A percentile compares a stretch with the other conserved stretches of the same genome.
phyloP scores from a whole-genome alignment of 306 rosid species.

The Fragaria vesca region DNA sequence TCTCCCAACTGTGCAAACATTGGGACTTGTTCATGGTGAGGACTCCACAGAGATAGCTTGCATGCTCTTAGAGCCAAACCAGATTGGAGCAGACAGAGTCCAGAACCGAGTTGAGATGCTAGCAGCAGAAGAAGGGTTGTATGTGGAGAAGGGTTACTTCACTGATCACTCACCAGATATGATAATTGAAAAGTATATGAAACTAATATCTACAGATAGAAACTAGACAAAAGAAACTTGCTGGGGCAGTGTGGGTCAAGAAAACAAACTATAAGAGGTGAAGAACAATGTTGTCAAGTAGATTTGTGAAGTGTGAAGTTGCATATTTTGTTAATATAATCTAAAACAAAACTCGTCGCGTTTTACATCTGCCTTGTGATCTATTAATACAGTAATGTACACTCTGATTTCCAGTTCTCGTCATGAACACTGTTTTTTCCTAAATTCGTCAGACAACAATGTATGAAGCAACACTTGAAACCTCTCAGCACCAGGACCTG shows the following conservation, averaged over 20 bases:
- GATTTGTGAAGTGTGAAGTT: conserved; percentile 17
- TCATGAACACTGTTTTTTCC: conserved; percentile 69
- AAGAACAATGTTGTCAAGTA: conserved; percentile 32
- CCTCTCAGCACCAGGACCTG: conserved; percentile 83
- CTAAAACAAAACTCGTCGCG: conserved; percentile 36
- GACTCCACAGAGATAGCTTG: conserved; percentile 71
- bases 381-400: conserved; percentile 55
- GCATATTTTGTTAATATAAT: conserved; percentile 24
- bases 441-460: conserved; percentile 60
- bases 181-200: conserved; percentile 50
- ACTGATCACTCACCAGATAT: conserved; percentile 76
- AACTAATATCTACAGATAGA: conserved; percentile 39
- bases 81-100: conserved; percentile 67
- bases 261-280: conserved; percentile 7
- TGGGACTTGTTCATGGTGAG: conserved; percentile 59
- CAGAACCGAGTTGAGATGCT: conserved; percentile 66
- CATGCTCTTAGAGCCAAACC: conserved; percentile 77
- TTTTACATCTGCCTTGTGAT: conserved; percentile 39
- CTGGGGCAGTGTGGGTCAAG: background rate
- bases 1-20: conserved; percentile 68
- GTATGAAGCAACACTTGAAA: conserved; percentile 53
- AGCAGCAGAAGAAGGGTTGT: conserved; percentile 70
- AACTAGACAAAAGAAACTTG: conserved; percentile 12
- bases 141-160: conserved; percentile 77
- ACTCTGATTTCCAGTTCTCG: conserved; percentile 36